Percentiles rank a stretch among this genome's conserved stretches.
phyloP scores from a whole-genome alignment of 2,329 filamentous ascomycete species.

The Drechslera avenae region DNA sequence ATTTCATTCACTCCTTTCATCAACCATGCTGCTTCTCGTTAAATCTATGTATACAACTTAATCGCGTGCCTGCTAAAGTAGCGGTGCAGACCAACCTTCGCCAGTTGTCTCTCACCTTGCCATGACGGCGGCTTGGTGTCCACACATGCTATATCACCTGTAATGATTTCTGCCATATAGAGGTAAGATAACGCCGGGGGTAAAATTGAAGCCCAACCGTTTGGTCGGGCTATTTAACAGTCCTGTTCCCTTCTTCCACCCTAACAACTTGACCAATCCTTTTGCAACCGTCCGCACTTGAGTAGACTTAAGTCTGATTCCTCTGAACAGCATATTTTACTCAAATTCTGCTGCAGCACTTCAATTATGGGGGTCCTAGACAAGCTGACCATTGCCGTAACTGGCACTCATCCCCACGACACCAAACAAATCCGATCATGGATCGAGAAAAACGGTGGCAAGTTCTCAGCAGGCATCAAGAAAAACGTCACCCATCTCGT shows the following conservation, averaged over 20 bases:
- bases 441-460: conserved; percentile 67
- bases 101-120: conserved; percentile 18
- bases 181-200: conserved; percentile 13
- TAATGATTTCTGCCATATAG: conserved; percentile 2
- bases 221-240: not conserved
- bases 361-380: conserved; percentile 55
- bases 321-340: not conserved
- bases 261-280: not conserved
- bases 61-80: not conserved
- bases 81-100: not conserved
- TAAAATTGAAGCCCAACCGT: not conserved
- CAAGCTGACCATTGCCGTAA: conserved; percentile 60
- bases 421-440: conserved; percentile 66
- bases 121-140: not conserved
- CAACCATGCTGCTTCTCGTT: not conserved
- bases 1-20: too few species aligned
- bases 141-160: conserved; percentile 19
- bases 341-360: not conserved
- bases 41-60: not conserved
- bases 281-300: not conserved
- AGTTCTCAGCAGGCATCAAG: conserved; percentile 58
- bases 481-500: conserved; percentile 73
- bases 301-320: not conserved
- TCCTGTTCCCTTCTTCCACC: not conserved
- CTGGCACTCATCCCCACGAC: conserved; percentile 60